Percentiles rank a stretch among this genome's conserved stretches.
Conservation (phyloP, 371 early-diverging fungal genomes). For the Mucor plumbeus region DNA sequence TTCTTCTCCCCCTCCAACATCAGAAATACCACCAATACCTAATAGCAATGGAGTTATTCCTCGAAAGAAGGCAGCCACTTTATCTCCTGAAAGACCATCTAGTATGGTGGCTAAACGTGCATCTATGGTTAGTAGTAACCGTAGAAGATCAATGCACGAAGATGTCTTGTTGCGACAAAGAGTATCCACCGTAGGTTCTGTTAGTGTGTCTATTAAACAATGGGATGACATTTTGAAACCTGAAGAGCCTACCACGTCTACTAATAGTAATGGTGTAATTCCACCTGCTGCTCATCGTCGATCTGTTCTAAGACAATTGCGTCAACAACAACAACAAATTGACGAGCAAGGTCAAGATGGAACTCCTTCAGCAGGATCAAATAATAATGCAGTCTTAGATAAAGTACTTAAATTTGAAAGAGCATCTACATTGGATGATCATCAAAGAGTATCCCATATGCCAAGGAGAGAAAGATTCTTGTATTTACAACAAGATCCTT, state of each 20-base stretch:
- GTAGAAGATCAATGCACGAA: slow-evolving; percentile 46
- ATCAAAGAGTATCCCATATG: slow-evolving; percentile 41
- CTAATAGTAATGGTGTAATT: background rate
- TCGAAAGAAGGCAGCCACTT: slow-evolving; percentile 25
- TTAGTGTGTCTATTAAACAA: slow-evolving; percentile 46
- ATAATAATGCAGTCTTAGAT: slow-evolving; percentile 43
- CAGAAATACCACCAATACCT: background rate
- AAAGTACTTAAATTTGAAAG: slow-evolving; percentile 55
- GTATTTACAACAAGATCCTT: slow-evolving; percentile 48
- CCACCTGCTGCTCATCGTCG: slow-evolving; percentile 33
- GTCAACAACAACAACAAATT: slow-evolving; percentile 25
- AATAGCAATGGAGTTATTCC: slow-evolving; percentile 4
- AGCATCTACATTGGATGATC: slow-evolving; percentile 48
- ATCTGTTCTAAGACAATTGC: slow-evolving; percentile 27
- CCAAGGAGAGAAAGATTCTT: slow-evolving; percentile 49
- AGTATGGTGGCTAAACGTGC: slow-evolving; percentile 35
- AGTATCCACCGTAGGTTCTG: slow-evolving; percentile 37
- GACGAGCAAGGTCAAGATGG: background rate
- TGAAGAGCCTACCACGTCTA: slow-evolving; percentile 1
- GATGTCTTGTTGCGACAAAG: slow-evolving; percentile 26
- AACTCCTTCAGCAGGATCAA: slow-evolving; percentile 1
- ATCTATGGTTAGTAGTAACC: slow-evolving; percentile 29
- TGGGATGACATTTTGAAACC: slow-evolving; percentile 45
- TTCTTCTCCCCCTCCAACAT: background rate
- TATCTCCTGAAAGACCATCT: slow-evolving; percentile 26